phyloP scores from a whole-genome alignment of 169 alveolate genomes.

The Babesia gibsoni region DNA sequence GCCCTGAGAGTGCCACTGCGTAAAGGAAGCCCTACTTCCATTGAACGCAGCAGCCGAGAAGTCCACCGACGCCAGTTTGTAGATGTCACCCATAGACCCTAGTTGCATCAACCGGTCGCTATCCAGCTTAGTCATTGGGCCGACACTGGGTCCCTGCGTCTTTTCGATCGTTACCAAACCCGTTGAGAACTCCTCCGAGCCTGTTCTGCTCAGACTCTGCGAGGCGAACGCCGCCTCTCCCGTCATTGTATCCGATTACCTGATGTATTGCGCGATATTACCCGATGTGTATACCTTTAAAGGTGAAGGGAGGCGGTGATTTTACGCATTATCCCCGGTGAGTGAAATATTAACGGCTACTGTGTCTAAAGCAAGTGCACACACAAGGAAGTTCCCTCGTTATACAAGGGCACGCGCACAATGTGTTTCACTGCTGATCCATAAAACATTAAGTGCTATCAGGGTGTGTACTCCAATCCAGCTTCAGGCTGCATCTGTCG shows the following conservation, averaged over 20 bases:
- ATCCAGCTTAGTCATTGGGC: not conserved
- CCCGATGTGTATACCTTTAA: too few relatives aligned
- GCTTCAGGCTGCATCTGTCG: too few relatives aligned
- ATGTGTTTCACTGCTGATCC: not conserved
- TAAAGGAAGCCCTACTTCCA: not conserved
- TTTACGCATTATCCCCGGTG: not conserved
- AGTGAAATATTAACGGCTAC: not conserved
- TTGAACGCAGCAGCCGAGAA: not conserved
- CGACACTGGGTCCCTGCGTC: not conserved
- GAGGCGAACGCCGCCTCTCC: not conserved
- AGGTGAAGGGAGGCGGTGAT: too few relatives aligned
- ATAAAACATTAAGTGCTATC: too few relatives aligned
- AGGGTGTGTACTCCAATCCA: too few relatives aligned
- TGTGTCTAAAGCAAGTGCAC: not conserved
- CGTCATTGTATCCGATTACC: not conserved
- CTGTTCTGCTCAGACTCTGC: not conserved
- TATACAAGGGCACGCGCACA: not conserved
- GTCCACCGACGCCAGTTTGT: not conserved
- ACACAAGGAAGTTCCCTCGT: not conserved
- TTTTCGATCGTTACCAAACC: not conserved
- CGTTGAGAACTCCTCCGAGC: constrained; percentile 13
- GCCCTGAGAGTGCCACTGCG: constrained; percentile 37
- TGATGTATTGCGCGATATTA: too few relatives aligned
- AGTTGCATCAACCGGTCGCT: not conserved
- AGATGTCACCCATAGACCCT: constrained; percentile 6